Evolutionary conservation across 805 yeast species (phyloP), one percentile per base, ranked within the genome.

Genomic region (Kuraishia molischiana): DNA sequence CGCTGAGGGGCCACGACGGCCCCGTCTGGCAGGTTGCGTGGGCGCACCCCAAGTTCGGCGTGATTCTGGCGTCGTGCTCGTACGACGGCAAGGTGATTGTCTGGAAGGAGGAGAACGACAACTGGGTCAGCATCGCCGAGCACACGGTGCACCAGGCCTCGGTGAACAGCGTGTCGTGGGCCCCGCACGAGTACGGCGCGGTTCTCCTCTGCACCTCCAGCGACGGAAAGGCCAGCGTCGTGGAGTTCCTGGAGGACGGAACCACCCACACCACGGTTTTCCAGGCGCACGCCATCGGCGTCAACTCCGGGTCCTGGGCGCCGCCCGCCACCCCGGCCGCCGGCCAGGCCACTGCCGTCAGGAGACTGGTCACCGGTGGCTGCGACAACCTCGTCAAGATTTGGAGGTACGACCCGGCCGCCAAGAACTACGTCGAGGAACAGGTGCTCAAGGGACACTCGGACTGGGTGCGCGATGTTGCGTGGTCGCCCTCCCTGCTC

Each of bases 31-130:
- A 90, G 63, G 95, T 87, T 17, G 77, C 85, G 38, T 92, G 98
- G 98, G 97, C 97, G 3, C 98, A 92, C 57, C 98, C 98, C 24
- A 90, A 90, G 59, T 92, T 90, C 54, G 98, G 98, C 29, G 81
- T 86, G 11, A 85, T 90, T 45, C 69, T 92, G 46, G 98, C 98
- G 1, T 82, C 95, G 19, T 85, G 95, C 49, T 86, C 96, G 1
- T 92, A 86, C 54, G 97, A 92, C 56, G 98, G 98, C 38, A 83
- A 83, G 52, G 97, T 85, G 14, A 64, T 89, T 43, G 78, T 92
- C 51, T 92, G 98, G 98, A 82, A 85, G 54, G 96, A 90, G 61
- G 95, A 86, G 50, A 79, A 82, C 37, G 86, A 83, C 34, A 75
- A 72, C 50, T 92, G 97, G 97, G 66, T 81, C 22, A 80, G 77